Base-by-base conservation (phyloP, 805 yeast genomes). In the Monosporozyma servazzii region DNA sequence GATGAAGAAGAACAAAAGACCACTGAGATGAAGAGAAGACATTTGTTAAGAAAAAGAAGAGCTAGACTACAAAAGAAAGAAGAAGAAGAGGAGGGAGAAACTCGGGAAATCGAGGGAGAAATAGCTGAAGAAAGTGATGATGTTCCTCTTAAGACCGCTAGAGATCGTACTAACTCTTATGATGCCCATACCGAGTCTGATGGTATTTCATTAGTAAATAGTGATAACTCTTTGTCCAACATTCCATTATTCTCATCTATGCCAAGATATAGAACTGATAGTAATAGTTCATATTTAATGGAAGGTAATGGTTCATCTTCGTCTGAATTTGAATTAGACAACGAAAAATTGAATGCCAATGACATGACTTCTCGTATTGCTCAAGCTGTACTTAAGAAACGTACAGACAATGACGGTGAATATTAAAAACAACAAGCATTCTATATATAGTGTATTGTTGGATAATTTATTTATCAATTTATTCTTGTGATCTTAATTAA, bases 141-240 rank as follows among this genome's bases (percentile, higher is more conserved):
- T 9, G 44, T 29, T 46, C 76, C 76, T 48, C 72, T 75, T 43
- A 75, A 66, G 9, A 8, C 9, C 9, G 10, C 29, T 21, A 15
- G 27, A 23, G 51, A 69, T 71, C 48, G 37, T 33, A 33, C 18
- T 8, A 33, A 33, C n/a, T 15, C 37, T 33, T 33, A 71, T 67
- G 55, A 62, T 18, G 21, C 47, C 7, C 47, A 29, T 20, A 10
- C 23, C 11, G 47, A 64, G 15, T 76, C 80, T 0, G 81, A 82
- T 50, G 81, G 81, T 3, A 64, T 71, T 30, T 66, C 70, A 4
- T 52, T 65, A 48, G 58, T 66, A 5, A 66, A 67, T 52, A 66
- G 70, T 54, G 70, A 65, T 49, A 66, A 65, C 50, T 68, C 72
- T 1, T 54, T 71, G 46, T 70, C 74, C 4, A 71, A 70, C 47